Base-by-base conservation (phyloP, 2,329 filamentous ascomycete genomes). In the Cordyceps javanica region DNA sequence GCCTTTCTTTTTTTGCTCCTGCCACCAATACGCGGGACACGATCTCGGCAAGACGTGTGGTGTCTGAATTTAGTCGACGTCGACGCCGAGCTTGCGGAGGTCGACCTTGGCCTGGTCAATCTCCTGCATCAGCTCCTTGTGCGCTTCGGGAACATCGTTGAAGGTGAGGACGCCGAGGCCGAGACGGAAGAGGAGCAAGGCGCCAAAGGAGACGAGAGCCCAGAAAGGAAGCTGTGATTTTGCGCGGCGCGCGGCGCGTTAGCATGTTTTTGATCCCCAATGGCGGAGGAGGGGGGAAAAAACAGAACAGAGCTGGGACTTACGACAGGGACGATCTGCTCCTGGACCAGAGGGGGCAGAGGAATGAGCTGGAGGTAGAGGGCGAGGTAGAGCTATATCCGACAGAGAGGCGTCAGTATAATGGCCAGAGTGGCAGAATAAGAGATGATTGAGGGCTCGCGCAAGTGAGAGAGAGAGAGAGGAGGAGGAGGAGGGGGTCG, bases 111-210 rank as follows among this genome's bases (percentile, higher is more conserved):
- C 90, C 72, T 86, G 65, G 62, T 90, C 82, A 69, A 95, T 94
- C 76, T 97, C 89, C 66, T 77, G 79, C 81, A 94, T 91, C 66
- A 99, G 78, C 75, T 97, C 92, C 70, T 87, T 84, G 75, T 97
- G 89, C 54, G 94, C 94, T 61, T 90, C 83, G 56, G 93, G 92
- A 50, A 95, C 91, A 74, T 97, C 92, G 79, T 96, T 94, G 82
- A 99, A 99, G 58, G 91, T 96, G 70, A 96, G 81, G 66, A 99
- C 90, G 63, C 94, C 94, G 78, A 86, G 89, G 67, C 94, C 94
- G 61, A 99, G 88, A 66, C 91, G 90, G 77, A 88, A 91, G 63
- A 99, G 87, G 21, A 99, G 87, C 75, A 91, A 92, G 62, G 92
- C 89, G 73, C 92, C 94, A 70, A 97, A 92, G 23, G 89, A 86